Evolutionary conservation across 305 asterid genomes (phyloP).

Genomic region (Fraxinus angustifolia): DNA sequence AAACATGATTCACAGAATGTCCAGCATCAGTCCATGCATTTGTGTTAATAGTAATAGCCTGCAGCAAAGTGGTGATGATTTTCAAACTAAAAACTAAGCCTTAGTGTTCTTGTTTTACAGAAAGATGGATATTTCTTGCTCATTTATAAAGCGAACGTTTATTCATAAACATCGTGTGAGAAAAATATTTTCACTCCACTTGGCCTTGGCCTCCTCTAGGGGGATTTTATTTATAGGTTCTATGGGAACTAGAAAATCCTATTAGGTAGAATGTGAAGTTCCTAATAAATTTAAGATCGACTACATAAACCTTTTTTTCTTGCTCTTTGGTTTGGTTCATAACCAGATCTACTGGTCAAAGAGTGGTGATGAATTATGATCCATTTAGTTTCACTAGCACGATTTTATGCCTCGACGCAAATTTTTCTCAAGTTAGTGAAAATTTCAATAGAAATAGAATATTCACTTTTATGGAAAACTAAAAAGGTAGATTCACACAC

Average conservation of each 20-base stretch:
- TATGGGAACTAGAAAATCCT: not conserved
- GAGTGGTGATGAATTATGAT: not conserved
- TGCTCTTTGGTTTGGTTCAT: not conserved
- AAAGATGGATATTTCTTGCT: not conserved
- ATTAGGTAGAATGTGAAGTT: not conserved
- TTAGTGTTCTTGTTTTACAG: not conserved
- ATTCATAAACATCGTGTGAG: not conserved
- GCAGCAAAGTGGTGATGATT: conserved; percentile 18
- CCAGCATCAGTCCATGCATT: conserved; percentile 82
- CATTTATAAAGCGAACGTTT: not conserved
- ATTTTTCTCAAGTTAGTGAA: not conserved
- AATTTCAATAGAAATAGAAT: not conserved
- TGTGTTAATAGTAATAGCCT: conserved; percentile 75
- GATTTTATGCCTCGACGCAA: not conserved
- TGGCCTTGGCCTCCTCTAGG: not conserved
- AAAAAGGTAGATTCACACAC: not conserved
- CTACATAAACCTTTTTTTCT: not conserved
- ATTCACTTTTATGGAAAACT: not conserved
- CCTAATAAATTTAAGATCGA: not conserved
- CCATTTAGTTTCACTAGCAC: not conserved
- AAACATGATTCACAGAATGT: conserved; percentile 74
- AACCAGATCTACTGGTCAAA: not conserved
- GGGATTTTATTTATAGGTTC: not conserved
- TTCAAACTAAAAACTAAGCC: not conserved
- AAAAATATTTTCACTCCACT: not conserved